Percentiles rank a stretch among this genome's conserved stretches.
Evolutionary conservation across 192 early-diverging fungal genomes (phyloP).

Genomic region (Coemansia sp.): DNA sequence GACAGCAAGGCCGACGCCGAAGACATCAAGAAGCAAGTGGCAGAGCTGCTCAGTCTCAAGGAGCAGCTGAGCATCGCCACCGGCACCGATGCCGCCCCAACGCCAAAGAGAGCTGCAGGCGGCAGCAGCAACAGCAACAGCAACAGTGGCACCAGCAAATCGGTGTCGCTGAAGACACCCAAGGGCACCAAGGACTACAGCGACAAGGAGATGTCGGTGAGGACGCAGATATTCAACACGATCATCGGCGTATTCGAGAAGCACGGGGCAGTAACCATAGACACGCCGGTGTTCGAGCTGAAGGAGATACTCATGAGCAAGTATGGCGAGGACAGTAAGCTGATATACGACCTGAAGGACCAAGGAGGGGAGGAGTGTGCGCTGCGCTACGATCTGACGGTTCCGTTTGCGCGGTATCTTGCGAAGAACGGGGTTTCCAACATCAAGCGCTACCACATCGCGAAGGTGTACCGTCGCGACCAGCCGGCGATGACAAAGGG

Average conservation of each 20-base stretch:
- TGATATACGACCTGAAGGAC: constrained; percentile 97
- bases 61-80: constrained; percentile 54
- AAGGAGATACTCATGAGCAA: constrained; percentile 96
- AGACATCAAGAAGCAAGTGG: constrained; percentile 60
- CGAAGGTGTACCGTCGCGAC: constrained; percentile 97
- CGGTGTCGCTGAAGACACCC: constrained; percentile 70
- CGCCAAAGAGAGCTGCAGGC: no score
- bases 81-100: constrained; percentile 13
- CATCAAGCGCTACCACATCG: constrained; percentile 97
- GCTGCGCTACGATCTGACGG: constrained; percentile 95
- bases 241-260: constrained; percentile 89
- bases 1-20: constrained; percentile 60
- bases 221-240: constrained; percentile 87
- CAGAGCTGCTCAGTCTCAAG: constrained; percentile 62
- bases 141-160: constrained; percentile 37
- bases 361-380: constrained; percentile 97
- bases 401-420: constrained; percentile 95
- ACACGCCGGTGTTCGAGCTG: constrained; percentile 98
- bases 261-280: constrained; percentile 97
- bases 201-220: constrained; percentile 96
- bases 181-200: constrained; percentile 96
- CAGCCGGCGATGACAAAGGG: constrained; percentile 98
- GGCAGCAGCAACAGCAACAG: constrained; percentile 15
- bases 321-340: constrained; percentile 98
- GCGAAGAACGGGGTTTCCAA: constrained; percentile 88